Conservation (phyloP, 257 asterid genomes). For the Nicotiana tabacum region DNA sequence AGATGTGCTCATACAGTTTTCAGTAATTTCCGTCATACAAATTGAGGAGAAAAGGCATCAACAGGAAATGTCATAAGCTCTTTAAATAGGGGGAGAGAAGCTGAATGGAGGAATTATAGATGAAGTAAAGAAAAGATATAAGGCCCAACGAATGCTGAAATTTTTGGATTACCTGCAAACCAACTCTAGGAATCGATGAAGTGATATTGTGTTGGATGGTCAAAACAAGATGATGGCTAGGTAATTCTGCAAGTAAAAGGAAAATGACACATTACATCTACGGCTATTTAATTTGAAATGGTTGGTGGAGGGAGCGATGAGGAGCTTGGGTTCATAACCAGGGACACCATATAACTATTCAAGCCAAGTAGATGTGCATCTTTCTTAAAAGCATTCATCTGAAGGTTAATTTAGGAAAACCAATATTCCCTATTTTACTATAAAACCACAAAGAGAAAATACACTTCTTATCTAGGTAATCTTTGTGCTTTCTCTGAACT, state of each 20-base stretch:
- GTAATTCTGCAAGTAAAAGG: conserved; percentile 44
- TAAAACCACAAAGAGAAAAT: neutral
- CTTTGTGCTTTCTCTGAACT: neutral
- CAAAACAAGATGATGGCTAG: conserved; percentile 45
- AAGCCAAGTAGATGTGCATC: neutral
- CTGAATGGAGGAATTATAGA: neutral
- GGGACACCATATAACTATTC: neutral
- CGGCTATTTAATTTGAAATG: neutral
- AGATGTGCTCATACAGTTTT: neutral
- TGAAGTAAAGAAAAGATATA: neutral
- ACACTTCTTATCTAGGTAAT: neutral
- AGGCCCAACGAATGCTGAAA: neutral
- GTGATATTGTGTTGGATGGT: conserved; percentile 75
- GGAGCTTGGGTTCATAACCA: neutral
- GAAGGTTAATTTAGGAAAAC: neutral
- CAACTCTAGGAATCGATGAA: conserved; percentile 86
- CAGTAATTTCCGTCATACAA: neutral
- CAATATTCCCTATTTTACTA: neutral
- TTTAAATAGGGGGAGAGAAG: neutral
- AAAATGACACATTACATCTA: neutral
- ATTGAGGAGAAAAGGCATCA: neutral
- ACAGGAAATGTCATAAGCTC: neutral
- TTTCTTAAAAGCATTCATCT: neutral
- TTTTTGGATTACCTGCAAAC: conserved; percentile 68
- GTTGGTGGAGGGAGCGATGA: neutral